Conservation (phyloP, 2,329 filamentous ascomycete genomes). For the Albophoma yamanashiensis region DNA sequence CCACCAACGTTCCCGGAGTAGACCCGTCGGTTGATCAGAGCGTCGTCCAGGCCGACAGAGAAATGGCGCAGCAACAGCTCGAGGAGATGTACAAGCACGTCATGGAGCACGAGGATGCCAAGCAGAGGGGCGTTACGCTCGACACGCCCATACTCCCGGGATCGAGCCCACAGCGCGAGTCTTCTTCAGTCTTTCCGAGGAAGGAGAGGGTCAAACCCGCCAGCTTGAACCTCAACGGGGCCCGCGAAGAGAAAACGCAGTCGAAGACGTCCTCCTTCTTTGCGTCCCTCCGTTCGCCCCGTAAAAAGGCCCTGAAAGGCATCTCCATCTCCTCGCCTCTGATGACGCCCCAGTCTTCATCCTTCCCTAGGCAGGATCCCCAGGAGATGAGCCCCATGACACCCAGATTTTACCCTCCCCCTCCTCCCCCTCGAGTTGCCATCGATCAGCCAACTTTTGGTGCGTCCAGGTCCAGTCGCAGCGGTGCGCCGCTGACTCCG, state of each 20-base stretch:
- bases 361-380: slow-evolving; percentile 42
- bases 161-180: slow-evolving; percentile 13
- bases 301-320: slow-evolving; percentile 38
- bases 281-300: slow-evolving; percentile 50
- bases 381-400: slow-evolving; percentile 49
- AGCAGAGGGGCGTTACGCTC: slow-evolving; percentile 42
- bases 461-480: slow-evolving; percentile 12
- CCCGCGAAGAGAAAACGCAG: slow-evolving; percentile 36
- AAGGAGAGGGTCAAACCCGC: slow-evolving; percentile 38
- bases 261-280: slow-evolving; percentile 50
- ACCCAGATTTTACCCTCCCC: slow-evolving; percentile 46
- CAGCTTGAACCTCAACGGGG: slow-evolving; percentile 34
- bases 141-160: slow-evolving; percentile 26
- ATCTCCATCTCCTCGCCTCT: slow-evolving; percentile 55
- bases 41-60: slow-evolving; percentile 63
- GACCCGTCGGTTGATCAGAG: slow-evolving; percentile 66
- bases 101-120: slow-evolving; percentile 74
- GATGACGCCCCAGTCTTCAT: slow-evolving; percentile 50
- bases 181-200: slow-evolving; percentile 22
- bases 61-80: slow-evolving; percentile 70
- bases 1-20: slow-evolving; percentile 41
- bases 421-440: slow-evolving; percentile 46
- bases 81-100: slow-evolving; percentile 87
- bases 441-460: slow-evolving; percentile 29
- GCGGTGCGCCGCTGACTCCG: slow-evolving; percentile 15